Conservation (phyloP, 331 rosid species). For the Dryas integrifolia region DNA sequence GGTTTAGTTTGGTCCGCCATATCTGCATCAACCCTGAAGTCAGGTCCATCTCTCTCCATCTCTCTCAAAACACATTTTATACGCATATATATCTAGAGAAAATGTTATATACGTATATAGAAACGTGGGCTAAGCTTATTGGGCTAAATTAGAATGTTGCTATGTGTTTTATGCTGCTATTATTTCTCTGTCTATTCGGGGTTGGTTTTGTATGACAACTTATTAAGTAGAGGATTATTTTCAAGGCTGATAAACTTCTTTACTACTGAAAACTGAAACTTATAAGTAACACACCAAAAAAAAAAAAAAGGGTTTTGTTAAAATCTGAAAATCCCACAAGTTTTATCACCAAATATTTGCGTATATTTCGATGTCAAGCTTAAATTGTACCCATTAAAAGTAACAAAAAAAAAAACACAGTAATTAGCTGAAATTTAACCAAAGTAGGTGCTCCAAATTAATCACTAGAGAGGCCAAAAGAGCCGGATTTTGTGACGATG, state of each 20-base stretch:
- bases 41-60: constrained; percentile 45
- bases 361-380: background rate
- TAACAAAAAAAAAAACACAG: too few species aligned
- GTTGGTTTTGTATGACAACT: background rate
- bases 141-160: background rate
- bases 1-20: constrained; percentile 61
- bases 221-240: background rate
- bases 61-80: background rate
- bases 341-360: background rate
- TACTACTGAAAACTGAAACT: too few species aligned
- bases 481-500: too few species aligned
- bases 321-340: background rate
- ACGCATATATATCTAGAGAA: too few species aligned
- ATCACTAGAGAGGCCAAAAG: background rate
- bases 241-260: background rate
- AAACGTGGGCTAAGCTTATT: too few species aligned
- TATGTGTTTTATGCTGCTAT: background rate
- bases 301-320: too few species aligned
- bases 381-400: background rate
- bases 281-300: too few species aligned
- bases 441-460: background rate
- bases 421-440: background rate
- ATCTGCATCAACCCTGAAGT: constrained; percentile 90
- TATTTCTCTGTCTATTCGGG: background rate
- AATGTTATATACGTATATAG: too few species aligned